Base-by-base conservation (phyloP, 1,139 yeast genomes). In the Magnusiomyces sp. region DNA sequence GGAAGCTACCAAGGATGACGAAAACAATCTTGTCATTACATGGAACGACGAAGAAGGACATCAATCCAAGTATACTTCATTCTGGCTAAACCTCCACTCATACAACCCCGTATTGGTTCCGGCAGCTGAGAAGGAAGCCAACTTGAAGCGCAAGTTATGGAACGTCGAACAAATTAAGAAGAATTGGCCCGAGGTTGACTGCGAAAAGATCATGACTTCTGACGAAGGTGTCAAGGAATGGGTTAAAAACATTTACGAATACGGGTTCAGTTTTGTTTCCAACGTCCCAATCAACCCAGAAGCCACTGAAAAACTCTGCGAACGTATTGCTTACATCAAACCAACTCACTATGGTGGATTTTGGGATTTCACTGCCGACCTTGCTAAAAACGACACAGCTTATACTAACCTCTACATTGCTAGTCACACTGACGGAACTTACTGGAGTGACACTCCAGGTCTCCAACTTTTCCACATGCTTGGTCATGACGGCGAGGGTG, bases 301-400 rank as follows among this genome's bases (percentile, higher is more conserved):
- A 56, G 83, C 72, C 27, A 83, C 92, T 1, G 75, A 81, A 59
- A 67, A 67, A 53, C 71, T 83, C 50, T 77, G 82, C 52, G 80
- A 80, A 56, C 69, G 78, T 58, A 73, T 83, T 54, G 75, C 81
- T 50, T 81, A 79, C 61, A 77, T 83, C 51, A 70, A 86, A 40
- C 83, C 82, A 20, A 83, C 92, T 1, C 90, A 83, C 63, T 83
- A 83, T 56, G 90, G 89, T 29, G 89, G 87, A 2, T 83, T 83
- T 65, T 83, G 90, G 89, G 89, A 82, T 59, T 83, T 83, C 62
- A 83, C 90, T 20, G 76, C 87, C 13, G 87, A 83, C 61, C 69
- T 83, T 59, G 74, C 82, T 43, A 81, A 79, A 67, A 78, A 79
- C 51, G 92, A 83, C 62, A 81, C 88, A 2, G 92, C 90, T 2